Base-by-base conservation (phyloP, 768 basidiomycete species). In the Panellus pusillus region DNA sequence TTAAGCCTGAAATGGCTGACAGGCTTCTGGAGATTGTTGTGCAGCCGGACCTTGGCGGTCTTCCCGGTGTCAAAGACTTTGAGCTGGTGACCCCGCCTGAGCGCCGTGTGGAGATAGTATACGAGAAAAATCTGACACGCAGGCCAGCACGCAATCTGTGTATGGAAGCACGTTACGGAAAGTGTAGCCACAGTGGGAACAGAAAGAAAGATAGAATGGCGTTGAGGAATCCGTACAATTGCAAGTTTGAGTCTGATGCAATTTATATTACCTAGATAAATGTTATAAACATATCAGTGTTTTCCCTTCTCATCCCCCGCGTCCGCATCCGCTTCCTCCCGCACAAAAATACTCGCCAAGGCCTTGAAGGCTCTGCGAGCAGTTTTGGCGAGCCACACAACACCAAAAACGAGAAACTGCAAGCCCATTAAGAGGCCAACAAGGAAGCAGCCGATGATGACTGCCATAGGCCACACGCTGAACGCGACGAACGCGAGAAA, bases 401-500 rank as follows among this genome's bases (percentile, higher is more conserved):
- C 6, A 14, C 38, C 14, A 31, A 55, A 56, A 11, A 60, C 54
- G 9, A 60, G 43, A 4, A 24, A 60, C 29, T 89, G 87, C 41
- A 88, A 68, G 7, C 75, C 78, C 71, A 89, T 70, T 9, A 87
- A 63, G 0, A 83, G 29, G 0, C 88, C 87, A 1, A 85, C 74
- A 1, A 78, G 27, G 58, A 80, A 82, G 41, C 77, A 87, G 53
- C 83, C 73, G 8, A 81, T 70, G 12, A 87, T 65, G 20, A 86
- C 84, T 0, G 83, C 86, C 14, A 69, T 65, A 0, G 87, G 85
- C 82, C 83, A 88, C 2, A 80, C 81, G 0, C 71, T 70, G 70
- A 79, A 89, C 3, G 87, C 84, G 7, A 88, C 81, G 20, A 81
- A 65, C 8, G 77, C 71, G 20, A 89, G 67, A 69, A 88, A 89